phyloP scores from a whole-genome alignment of 495 filamentous ascomycete genomes.

The Hypomontagnella submonticulosa region DNA sequence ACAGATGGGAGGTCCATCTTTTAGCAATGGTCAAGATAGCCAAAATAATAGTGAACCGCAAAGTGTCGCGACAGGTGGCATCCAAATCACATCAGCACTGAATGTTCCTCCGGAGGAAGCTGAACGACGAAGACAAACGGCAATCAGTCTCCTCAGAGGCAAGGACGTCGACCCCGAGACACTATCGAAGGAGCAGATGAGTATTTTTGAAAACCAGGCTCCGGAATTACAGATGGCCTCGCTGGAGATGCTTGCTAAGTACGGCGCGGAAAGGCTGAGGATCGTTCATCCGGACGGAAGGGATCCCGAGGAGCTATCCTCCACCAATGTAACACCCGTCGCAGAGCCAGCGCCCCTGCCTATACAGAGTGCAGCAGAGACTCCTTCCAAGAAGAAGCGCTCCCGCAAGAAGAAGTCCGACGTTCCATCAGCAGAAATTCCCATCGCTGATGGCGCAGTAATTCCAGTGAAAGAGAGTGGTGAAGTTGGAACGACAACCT shows the following conservation, averaged over 20 bases:
- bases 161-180: slow-evolving; percentile 53
- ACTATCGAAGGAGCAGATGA: slow-evolving; percentile 60
- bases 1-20: slow-evolving; percentile 25
- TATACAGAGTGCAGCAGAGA: slow-evolving; percentile 17
- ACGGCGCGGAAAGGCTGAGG: slow-evolving; percentile 57
- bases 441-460: slow-evolving; percentile 30
- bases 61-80: not conserved
- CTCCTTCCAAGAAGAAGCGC: slow-evolving; percentile 43
- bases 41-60: slow-evolving; percentile 26
- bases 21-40: slow-evolving; percentile 7
- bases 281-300: slow-evolving; percentile 58
- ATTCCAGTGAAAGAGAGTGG: slow-evolving; percentile 30
- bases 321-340: slow-evolving; percentile 19
- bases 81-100: slow-evolving; percentile 42
- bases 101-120: slow-evolving; percentile 57
- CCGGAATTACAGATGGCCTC: slow-evolving; percentile 58
- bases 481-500: slow-evolving; percentile 42
- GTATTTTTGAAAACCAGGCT: slow-evolving; percentile 62
- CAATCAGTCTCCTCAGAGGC: slow-evolving; percentile 52
- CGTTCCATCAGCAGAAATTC: slow-evolving; percentile 14
- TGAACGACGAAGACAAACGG: slow-evolving; percentile 53
- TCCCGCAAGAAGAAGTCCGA: slow-evolving; percentile 47
- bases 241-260: slow-evolving; percentile 55
- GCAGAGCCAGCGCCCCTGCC: slow-evolving; percentile 5
- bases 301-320: slow-evolving; percentile 20